These are phyloP conservation scores for Acer negundo DNA, from an alignment of 345 rosid species.

Conservation along the genomic window DNA sequence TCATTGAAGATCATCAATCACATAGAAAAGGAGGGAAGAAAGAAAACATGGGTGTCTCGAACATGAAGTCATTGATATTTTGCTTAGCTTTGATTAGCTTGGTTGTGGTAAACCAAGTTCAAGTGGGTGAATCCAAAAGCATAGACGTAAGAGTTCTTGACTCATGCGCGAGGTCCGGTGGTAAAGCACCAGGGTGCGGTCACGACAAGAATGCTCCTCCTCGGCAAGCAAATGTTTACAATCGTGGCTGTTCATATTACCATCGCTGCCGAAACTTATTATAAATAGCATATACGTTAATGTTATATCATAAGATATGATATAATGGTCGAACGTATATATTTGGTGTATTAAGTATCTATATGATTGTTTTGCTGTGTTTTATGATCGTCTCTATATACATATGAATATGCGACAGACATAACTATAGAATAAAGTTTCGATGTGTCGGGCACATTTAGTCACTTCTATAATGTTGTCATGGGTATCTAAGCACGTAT, in stretches of 20 bases:
- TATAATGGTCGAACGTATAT: too few relatives aligned
- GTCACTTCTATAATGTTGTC: too few relatives aligned
- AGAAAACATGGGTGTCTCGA: not conserved
- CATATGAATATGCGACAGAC: too few relatives aligned
- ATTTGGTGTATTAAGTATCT: too few relatives aligned
- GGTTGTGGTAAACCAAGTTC: not conserved
- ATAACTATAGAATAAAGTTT: too few relatives aligned
- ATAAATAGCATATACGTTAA: too few relatives aligned
- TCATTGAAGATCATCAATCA: not conserved
- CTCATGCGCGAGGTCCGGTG: not conserved
- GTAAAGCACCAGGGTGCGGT: not conserved
- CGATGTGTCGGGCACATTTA: too few relatives aligned
- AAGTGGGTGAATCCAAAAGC: not conserved
- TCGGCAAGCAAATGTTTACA: not conserved
- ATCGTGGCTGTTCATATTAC: not conserved
- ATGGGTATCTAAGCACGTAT: too few relatives aligned
- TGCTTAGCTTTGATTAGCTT: not conserved
- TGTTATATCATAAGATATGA: too few relatives aligned
- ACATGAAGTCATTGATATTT: not conserved
- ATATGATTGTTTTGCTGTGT: too few relatives aligned
- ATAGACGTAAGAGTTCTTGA: not conserved
- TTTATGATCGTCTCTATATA: too few relatives aligned
- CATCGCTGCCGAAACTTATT: too few relatives aligned
- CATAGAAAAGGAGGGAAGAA: not conserved
- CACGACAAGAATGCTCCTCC: not conserved